Percentiles rank a stretch among this genome's conserved stretches.
Evolutionary conservation across 2,329 filamentous ascomycete genomes (phyloP).

Genomic region (Tolypocladium paradoxum): DNA sequence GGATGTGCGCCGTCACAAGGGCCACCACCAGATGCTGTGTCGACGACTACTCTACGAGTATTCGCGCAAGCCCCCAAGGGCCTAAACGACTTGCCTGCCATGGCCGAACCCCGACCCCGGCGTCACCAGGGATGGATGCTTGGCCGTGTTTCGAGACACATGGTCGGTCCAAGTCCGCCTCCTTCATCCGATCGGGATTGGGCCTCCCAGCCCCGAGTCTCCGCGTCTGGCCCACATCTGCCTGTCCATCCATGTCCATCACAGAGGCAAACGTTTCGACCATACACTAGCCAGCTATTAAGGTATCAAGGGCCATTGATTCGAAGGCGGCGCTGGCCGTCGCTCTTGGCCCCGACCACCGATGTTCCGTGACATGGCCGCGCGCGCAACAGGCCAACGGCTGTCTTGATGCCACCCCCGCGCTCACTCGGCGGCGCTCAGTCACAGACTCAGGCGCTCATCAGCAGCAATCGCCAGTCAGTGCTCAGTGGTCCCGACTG

Average conservation of each 20-base stretch:
- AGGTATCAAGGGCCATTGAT: background rate
- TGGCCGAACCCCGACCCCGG: background rate
- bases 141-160: background rate
- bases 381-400: background rate
- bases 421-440: background rate
- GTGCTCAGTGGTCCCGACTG: too few relatives aligned
- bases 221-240: background rate
- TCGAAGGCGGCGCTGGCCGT: background rate
- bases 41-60: too few relatives aligned
- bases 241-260: background rate
- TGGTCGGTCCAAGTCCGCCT: background rate
- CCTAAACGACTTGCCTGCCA: too few relatives aligned
- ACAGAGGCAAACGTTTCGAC: background rate
- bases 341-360: background rate
- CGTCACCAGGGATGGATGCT: background rate
- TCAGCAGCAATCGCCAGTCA: background rate
- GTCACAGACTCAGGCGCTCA: background rate
- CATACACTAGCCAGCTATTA: background rate
- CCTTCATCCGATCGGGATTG: background rate
- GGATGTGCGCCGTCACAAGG: too few relatives aligned
- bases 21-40: too few relatives aligned
- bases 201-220: background rate
- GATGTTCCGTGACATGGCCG: background rate
- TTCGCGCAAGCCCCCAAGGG: too few relatives aligned
- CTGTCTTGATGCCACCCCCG: background rate